phyloP scores from a whole-genome alignment of 2,329 filamentous ascomycete species.

The Graphilbum fragrans region DNA sequence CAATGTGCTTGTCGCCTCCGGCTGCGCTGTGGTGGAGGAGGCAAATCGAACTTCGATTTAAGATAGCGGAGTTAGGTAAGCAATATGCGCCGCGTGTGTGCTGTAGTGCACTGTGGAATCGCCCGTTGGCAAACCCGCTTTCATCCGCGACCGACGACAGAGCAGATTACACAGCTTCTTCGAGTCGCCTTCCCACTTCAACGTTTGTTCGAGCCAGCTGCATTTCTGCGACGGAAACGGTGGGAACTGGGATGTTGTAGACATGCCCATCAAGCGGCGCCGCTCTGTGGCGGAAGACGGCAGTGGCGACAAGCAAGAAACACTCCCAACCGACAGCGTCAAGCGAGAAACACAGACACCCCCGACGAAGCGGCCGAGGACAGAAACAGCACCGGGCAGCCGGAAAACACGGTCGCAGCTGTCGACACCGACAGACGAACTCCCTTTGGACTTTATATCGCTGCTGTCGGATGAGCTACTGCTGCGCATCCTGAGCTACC shows the following conservation, averaged over 20 bases:
- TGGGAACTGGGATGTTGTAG: not conserved
- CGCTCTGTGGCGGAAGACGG: not conserved
- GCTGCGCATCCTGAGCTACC: slow-evolving; percentile 67
- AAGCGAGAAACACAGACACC: not conserved
- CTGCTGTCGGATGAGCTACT: slow-evolving; percentile 77
- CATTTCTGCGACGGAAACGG: not conserved
- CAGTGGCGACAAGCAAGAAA: not conserved
- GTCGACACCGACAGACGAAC: not conserved
- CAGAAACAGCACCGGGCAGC: not conserved
- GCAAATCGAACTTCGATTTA: too few relatives aligned
- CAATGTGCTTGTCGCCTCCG: too few relatives aligned
- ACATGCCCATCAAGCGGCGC: not conserved
- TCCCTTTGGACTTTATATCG: slow-evolving; percentile 51
- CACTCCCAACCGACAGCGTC: not conserved
- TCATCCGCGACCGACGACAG: too few relatives aligned
- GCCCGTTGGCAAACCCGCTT: too few relatives aligned
- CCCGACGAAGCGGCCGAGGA: not conserved
- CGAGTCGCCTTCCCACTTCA: too few relatives aligned
- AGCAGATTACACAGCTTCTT: too few relatives aligned
- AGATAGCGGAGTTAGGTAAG: too few relatives aligned
- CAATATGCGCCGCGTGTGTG: too few relatives aligned
- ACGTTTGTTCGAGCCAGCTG: too few relatives aligned
- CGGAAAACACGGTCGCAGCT: not conserved
- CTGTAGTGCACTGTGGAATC: too few relatives aligned
- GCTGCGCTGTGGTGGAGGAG: too few relatives aligned